Evolutionary conservation across 2,329 filamentous ascomycete genomes (phyloP).

Genomic region (Blumeria hordei): DNA sequence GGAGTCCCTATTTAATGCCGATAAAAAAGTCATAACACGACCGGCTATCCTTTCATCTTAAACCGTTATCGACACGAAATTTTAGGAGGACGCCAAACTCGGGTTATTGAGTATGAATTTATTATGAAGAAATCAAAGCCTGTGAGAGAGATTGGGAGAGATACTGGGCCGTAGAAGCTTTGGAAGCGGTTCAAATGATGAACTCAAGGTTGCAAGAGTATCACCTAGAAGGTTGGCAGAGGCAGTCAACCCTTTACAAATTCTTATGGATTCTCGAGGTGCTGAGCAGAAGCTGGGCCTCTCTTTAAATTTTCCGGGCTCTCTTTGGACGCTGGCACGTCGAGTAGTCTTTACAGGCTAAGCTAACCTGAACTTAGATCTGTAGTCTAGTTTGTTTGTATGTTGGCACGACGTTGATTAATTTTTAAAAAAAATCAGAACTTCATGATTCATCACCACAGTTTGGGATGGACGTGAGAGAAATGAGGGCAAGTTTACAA

Average conservation of each 20-base stretch:
- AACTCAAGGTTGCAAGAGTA: neutral
- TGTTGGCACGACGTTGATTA: neutral
- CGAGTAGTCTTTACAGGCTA: neutral
- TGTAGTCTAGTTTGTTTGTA: neutral
- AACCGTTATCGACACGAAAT: neutral
- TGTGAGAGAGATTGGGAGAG: neutral
- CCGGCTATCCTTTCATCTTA: neutral
- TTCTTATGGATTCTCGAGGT: neutral
- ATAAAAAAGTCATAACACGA: neutral
- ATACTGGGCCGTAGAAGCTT: too few relatives aligned
- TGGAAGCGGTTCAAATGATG: neutral
- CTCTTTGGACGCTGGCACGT: neutral
- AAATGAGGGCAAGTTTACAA: too few relatives aligned
- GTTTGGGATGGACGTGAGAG: too few relatives aligned
- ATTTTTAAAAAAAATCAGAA: too few relatives aligned
- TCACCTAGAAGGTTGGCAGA: neutral
- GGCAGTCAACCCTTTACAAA: neutral
- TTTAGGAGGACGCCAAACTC: neutral
- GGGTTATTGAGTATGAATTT: neutral
- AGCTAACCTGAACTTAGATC: neutral
- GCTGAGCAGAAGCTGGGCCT: neutral
- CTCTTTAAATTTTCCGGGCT: neutral
- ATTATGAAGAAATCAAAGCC: neutral
- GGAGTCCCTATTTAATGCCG: neutral
- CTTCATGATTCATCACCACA: too few relatives aligned